Evolutionary conservation across 192 early-diverging fungal genomes (phyloP), one percentile per base, ranked within the genome.

Genomic region (Backusella macrospora): DNA sequence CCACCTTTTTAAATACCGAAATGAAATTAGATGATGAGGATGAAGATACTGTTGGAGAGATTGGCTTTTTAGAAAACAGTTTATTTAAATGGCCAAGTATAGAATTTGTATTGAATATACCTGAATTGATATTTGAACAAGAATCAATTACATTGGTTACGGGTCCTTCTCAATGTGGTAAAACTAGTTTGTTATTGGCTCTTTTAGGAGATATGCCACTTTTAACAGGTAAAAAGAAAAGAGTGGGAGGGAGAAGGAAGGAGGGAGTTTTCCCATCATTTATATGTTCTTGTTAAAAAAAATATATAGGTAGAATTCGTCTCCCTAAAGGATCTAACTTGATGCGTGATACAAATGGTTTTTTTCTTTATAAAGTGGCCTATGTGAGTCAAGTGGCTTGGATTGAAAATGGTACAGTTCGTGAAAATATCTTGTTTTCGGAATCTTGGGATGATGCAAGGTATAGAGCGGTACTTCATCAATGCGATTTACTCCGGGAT

Each of bases 391-490:
- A 86, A 66, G 75, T 63, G 6, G 80, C 89, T 5, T 95, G 84
- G 90, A 75, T 88, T 47, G 87, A 78, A 65, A 89, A 85, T 65
- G 88, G 74, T 13, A 87, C 86, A n/a, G 82, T 89, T 59, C 88
- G 87, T 42, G 86, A 91, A 48, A 90, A 96, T 72, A 91, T 96
- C 75, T 69, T 87, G 26, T 94, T 95, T 88, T 84, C 91, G 0
- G 78, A 82, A 13, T 82, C 84, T 0, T 80, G 74, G 74, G 70
- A 75, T 68, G 73, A 73, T 37, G 14, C 92, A 82, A 78, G 82
- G 42, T 98, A 96, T 63, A 72, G 84, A 4, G 78, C 83, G 4
- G 91, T 90, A 5, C 59, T 98, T 0, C 81, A 85, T 67, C 87
- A 89, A 37, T 94, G 93, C 73, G 88, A 88, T 0, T 78, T 98